Conservation (phyloP, 2,329 filamentous ascomycete species). For the Incumbomyces lentus region DNA sequence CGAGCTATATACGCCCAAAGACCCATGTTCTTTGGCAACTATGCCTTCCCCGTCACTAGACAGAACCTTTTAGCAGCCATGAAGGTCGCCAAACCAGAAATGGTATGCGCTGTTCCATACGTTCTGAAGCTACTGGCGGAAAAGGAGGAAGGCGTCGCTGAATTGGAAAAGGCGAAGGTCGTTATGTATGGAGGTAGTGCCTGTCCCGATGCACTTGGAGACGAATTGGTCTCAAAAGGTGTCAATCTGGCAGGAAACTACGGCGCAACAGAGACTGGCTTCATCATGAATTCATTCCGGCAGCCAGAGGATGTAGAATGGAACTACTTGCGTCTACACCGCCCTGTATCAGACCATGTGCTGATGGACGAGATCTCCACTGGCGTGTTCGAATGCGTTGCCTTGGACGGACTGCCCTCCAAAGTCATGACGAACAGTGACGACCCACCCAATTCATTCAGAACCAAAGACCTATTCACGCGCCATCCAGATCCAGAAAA, state of each 20-base stretch:
- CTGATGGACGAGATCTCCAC: conserved; percentile 36
- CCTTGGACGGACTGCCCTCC: conserved; percentile 47
- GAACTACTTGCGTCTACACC: conserved; percentile 45
- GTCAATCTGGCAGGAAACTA: conserved; percentile 52
- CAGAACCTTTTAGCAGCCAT: conserved; percentile 39
- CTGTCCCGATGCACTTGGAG: conserved; percentile 41
- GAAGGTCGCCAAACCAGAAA: conserved; percentile 35
- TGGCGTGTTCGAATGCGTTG: conserved; percentile 44
- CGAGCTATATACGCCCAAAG: conserved; percentile 43
- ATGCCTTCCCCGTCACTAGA: conserved; percentile 44
- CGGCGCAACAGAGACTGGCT: conserved; percentile 56
- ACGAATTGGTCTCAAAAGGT: conserved; percentile 39
- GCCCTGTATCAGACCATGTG: conserved; percentile 31
- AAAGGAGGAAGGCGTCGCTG: conserved; percentile 41
- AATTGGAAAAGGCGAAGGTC: conserved; percentile 40
- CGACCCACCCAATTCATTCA: conserved; percentile 45
- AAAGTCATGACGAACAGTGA: conserved; percentile 46
- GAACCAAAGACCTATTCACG: conserved; percentile 53
- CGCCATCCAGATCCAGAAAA: conserved; percentile 38
- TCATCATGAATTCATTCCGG: conserved; percentile 52
- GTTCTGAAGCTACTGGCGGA: conserved; percentile 53
- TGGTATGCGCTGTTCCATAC: conserved; percentile 52
- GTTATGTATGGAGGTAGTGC: conserved; percentile 55
- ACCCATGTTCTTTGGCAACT: conserved; percentile 45
- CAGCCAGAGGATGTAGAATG: conserved; percentile 45